Base-by-base conservation (phyloP, 495 filamentous ascomycete species). In the Aspergillus kassunensis region DNA sequence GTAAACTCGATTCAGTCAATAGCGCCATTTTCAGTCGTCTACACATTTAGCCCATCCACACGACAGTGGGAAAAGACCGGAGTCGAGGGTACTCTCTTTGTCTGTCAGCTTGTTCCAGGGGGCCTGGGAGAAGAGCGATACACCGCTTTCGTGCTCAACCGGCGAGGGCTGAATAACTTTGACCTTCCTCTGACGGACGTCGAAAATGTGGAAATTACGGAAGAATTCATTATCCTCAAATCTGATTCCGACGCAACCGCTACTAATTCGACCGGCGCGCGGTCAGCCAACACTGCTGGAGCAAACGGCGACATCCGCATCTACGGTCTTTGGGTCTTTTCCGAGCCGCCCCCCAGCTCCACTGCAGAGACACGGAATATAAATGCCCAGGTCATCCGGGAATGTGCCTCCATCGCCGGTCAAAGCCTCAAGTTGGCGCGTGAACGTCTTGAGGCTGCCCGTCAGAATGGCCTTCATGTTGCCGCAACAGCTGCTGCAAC, bases 51-150 rank as follows among this genome's bases (percentile, higher is more conserved):
- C 33, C 75, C 80, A 18, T 67, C 73, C 3, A 67, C 78, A 4
- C 64, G 77, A 43, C 67, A 74, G 49, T 96, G 91, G 91, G 85
- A 92, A 58, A 92, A 90, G 65, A 74, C 73, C 35, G 83, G 80
- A 31, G 72, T 88, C 13, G 89, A 95, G 66, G 91, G 91, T 39
- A 85, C 85, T 3, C 73, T 95, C 36, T 96, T 95, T 69, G 78
- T 95, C 31, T 91, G 85, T 73, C 74, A 84, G 47, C 79, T 83
- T 47, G 63, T 74, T 4, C 64, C 70, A 12, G 67, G 68, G 3
- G 43, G 54, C 3, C 51, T 70, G 9, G 76, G 73, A 34, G 70
- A 72, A 33, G 77, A 81, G 20, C 69, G 81, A 42, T 85, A 82
- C 62, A 68, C 64, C 25, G 80, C 78, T n/a, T 72, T 84, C 25